Evolutionary conservation across 257 asterid species (phyloP).

Genomic region (Fraxinus quadrangulata): DNA sequence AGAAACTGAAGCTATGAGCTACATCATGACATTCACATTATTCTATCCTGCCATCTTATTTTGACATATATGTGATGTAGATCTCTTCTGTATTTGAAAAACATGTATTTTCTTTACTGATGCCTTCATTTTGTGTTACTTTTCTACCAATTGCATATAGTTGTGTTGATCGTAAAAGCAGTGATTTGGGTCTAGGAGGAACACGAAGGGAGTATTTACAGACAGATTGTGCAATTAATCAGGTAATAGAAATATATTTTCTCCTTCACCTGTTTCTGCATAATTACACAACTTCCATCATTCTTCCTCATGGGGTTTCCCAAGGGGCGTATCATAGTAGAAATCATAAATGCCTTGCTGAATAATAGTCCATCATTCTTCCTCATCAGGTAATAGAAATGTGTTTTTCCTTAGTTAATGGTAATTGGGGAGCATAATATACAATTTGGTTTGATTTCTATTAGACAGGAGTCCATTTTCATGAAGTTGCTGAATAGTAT

Average conservation of each 20-base stretch:
- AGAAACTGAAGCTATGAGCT: conserved; percentile 19
- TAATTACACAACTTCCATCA: background rate
- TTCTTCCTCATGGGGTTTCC: background rate
- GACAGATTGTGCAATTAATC: conserved; percentile 89
- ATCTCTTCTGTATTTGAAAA: background rate
- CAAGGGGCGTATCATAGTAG: background rate
- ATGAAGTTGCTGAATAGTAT: background rate
- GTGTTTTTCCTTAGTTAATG: background rate
- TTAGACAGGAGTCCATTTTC: background rate
- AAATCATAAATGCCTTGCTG: no score
- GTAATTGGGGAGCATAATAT: background rate
- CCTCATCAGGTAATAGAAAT: no score
- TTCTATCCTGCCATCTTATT: background rate
- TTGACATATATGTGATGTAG: background rate
- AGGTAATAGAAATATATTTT: conserved; percentile 39
- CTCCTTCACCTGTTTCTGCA: conserved; percentile 7
- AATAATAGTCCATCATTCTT: no score
- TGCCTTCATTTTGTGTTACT: conserved; percentile 21
- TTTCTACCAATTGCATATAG: conserved; percentile 39
- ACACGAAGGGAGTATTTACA: conserved; percentile 81
- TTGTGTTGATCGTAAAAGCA: conserved; percentile 90
- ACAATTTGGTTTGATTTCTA: background rate
- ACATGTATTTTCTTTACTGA: conserved; percentile 1
- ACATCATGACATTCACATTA: background rate
- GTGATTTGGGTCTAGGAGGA: conserved; percentile 95